Evolutionary conservation across 306 rosid genomes (phyloP), one percentile per base, ranked within the genome.

Genomic region (Dryas octopetala): DNA sequence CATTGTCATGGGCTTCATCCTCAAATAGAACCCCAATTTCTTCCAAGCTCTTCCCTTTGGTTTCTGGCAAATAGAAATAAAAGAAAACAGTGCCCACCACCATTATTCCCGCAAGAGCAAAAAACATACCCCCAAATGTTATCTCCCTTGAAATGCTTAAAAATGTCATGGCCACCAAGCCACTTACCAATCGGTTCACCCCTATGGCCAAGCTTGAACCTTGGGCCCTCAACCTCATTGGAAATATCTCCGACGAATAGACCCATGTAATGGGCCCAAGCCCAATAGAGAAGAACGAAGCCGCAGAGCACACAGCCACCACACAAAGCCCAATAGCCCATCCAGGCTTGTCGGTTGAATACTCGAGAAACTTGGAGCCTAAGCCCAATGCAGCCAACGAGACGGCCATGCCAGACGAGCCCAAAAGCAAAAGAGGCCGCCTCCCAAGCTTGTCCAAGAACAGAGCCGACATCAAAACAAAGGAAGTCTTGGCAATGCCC

Each of bases 201-300:
- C 92, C 89, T 5, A 89, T 88, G 0, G 91, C 97, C 50, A 92
- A 43, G 76, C 97, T 90, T 0, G 96, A 85, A 2, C 97, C 97
- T 60, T 88, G 96, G 66, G 97, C 96, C 72, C 96, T 58, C 11
- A 86, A 68, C 69, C 93, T 73, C 51, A 74, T 52, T 0, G 95
- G 91, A 41, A 93, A 90, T 11, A 93, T 89, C 79, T 93, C 98
- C 0, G 93, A 86, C 0, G 98, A 87, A 78, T 89, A 93, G 0
- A 93, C 96, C 97, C 92, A 89, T 0, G 93, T 89, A 0, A 93
- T 85, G 57, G 98, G 98, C 70, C 96, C 98, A 65, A 93, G 92
- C 84, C 98, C 98, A 78, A 89, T 90, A 0, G 91, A 89, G 41
- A 90, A 91, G 68, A 91, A 93, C 0, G 94, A 88, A 8, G 83